phyloP scores from a whole-genome alignment of 2,329 filamentous ascomycete species.

The Diaporthe nobilis region DNA sequence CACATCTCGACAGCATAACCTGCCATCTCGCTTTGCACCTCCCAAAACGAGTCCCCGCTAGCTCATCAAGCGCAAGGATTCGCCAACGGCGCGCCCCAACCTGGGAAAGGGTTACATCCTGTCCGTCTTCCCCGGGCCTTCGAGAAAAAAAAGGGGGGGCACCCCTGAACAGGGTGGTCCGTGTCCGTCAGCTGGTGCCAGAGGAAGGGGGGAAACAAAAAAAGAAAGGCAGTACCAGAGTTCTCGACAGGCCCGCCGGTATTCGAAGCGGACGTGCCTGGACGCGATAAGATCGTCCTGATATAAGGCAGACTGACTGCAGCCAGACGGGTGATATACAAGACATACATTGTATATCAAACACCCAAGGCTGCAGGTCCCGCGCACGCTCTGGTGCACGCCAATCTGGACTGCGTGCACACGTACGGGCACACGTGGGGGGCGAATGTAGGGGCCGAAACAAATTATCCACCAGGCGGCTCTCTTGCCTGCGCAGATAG shows the following conservation, averaged over 20 bases:
- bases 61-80: conserved; percentile 10
- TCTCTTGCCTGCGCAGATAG: conserved; percentile 20
- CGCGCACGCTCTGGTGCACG: background rate
- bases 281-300: conserved; percentile 18
- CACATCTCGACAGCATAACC: conserved; percentile 14
- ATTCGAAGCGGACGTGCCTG: background rate
- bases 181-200: background rate
- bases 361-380: conserved; percentile 3
- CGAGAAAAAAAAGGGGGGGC: conserved; percentile 20
- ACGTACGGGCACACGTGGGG: background rate
- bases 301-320: background rate
- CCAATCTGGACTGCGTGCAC: background rate
- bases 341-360: background rate
- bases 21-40: conserved; percentile 11
- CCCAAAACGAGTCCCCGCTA: conserved; percentile 2
- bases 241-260: background rate
- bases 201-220: background rate
- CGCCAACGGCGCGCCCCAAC: background rate
- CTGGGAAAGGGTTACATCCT: conserved; percentile 24
- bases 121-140: conserved; percentile 32
- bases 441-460: conserved; percentile 2
- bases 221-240: background rate
- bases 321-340: background rate
- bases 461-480: conserved; percentile 14
- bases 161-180: conserved; percentile 28